A percentile compares a stretch with the other conserved stretches of the same genome.
Evolutionary conservation across 129 eudicot genomes (phyloP).

Genomic region (Lactuca sativa): DNA sequence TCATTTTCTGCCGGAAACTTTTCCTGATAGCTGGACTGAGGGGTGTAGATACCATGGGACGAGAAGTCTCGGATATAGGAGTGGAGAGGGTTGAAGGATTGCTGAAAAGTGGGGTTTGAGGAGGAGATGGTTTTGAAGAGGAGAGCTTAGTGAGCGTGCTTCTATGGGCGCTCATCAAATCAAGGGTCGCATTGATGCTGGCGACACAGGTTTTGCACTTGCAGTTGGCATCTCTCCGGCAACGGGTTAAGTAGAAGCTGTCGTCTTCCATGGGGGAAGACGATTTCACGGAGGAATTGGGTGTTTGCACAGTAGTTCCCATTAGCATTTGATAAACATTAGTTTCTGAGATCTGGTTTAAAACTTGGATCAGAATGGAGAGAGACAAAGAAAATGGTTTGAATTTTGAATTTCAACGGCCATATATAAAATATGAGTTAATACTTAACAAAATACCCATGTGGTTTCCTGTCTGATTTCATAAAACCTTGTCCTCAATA

Average conservation of each 20-base stretch:
- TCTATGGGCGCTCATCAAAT: constrained; percentile 51
- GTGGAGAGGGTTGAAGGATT: constrained; percentile 41
- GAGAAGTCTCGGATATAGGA: constrained; percentile 35
- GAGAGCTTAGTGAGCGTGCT: constrained; percentile 47
- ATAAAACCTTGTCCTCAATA: too few species aligned
- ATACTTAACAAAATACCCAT: too few species aligned
- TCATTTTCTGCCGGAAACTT: constrained; percentile 21
- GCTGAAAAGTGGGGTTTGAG: constrained; percentile 50
- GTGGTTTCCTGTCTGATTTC: too few species aligned
- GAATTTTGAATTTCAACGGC: constrained; percentile 24
- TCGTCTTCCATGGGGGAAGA: constrained; percentile 36
- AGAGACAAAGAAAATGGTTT: constrained; percentile 9
- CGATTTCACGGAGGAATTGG: constrained; percentile 61
- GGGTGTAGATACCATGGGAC: constrained; percentile 24
- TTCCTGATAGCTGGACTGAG: constrained; percentile 22
- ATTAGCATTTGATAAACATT: constrained; percentile 21
- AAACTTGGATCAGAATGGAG: background rate
- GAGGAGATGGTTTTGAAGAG: constrained; percentile 37
- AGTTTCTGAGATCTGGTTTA: constrained; percentile 6
- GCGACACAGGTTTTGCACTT: constrained; percentile 66
- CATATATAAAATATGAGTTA: constrained; percentile 8
- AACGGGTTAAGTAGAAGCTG: constrained; percentile 51
- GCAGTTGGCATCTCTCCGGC: constrained; percentile 84
- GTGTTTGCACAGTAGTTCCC: constrained; percentile 38
- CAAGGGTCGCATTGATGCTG: constrained; percentile 72